Base-by-base conservation (phyloP, 345 rosid species). In the Acer yangbiense region DNA sequence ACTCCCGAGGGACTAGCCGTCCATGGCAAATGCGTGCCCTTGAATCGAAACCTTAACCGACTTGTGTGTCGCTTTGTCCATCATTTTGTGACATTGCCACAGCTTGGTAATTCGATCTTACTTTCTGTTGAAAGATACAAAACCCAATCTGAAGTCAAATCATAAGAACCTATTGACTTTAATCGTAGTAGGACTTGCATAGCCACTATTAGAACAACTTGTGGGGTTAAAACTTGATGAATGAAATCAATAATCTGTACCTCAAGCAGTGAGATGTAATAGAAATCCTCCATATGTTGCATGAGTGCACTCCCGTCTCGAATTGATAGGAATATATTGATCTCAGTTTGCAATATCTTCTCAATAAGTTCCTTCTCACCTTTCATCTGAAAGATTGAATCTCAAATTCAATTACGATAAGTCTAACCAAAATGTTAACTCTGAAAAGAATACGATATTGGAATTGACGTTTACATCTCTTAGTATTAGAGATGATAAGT, bases 261-360 rank as follows among this genome's bases (percentile, higher is more conserved):
- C 98, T 92, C 99, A 57, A 95, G 88, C 65, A 95, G 80, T 54
- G 96, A 81, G 86, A 95, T 82, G 85, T 95, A 95, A 82, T 95
- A 95, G 84, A 95, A 95, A 85, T 93, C 98, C 80, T 95, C 99
- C 98, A 95, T 95, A 80, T 93, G 99, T 82, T 95, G 99, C 98
- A 92, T 93, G 48, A 95, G 92, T 18, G 96, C 98, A 86, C 92
- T 93, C 73, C 97, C 98, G 78, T 95, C 98, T 76, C 99, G 92
- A 71, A 95, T 90, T 70, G 98, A 86, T 27, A 90, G 90, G 75
- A 90, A 95, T 79, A 95, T 90, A 70, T 92, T 93, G 35, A 95
- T 92, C 85, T 95, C 99, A 2, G 99, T 93, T 82, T 90, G 96
- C 80, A 95, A 72, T 80, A 93, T 89, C 85, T 90, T 89, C 61